Percentiles rank a stretch among this genome's conserved stretches.
Conservation (phyloP, 805 yeast species). For the Suhomyces kilbournensis region DNA sequence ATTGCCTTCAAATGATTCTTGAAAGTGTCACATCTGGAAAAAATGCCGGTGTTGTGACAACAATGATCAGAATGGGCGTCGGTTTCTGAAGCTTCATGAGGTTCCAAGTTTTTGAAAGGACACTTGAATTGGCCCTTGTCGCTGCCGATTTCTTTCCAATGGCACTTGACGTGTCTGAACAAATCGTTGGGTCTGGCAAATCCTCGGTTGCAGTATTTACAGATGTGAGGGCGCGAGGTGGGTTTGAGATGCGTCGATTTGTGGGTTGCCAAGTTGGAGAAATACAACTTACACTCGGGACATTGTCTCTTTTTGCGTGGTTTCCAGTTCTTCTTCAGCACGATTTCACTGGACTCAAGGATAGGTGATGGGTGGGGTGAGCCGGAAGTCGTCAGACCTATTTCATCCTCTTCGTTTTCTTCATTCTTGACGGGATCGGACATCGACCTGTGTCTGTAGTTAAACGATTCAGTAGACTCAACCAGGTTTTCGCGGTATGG, state of each 20-base stretch:
- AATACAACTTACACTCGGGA: slow-evolving; percentile 63
- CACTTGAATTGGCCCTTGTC: slow-evolving; percentile 73
- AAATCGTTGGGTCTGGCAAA: slow-evolving; percentile 87
- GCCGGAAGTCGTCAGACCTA: slow-evolving; percentile 8
- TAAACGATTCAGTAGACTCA: neutral
- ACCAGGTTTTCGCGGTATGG: slow-evolving; percentile 11
- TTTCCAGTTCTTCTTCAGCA: slow-evolving; percentile 25
- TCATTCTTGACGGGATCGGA: slow-evolving; percentile 11
- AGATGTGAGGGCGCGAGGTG: slow-evolving; percentile 70
- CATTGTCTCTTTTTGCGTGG: slow-evolving; percentile 70
- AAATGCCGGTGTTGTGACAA: slow-evolving; percentile 83
- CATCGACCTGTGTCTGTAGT: slow-evolving; percentile 12
- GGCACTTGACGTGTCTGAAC: slow-evolving; percentile 81
- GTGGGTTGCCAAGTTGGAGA: slow-evolving; percentile 81
- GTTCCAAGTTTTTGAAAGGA: slow-evolving; percentile 54
- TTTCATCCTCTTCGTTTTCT: neutral
- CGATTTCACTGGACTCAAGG: slow-evolving; percentile 1
- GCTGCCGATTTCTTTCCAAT: slow-evolving; percentile 70
- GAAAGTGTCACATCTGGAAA: slow-evolving; percentile 86
- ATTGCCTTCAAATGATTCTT: slow-evolving; percentile 88
- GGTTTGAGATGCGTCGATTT: slow-evolving; percentile 73
- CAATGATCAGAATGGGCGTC: slow-evolving; percentile 29
- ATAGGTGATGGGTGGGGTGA: slow-evolving; percentile 2
- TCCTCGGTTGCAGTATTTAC: slow-evolving; percentile 77
- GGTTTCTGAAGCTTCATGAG: slow-evolving; percentile 9